phyloP scores from a whole-genome alignment of 2,329 filamentous ascomycete species.

The Colletotrichum simmondsii region DNA sequence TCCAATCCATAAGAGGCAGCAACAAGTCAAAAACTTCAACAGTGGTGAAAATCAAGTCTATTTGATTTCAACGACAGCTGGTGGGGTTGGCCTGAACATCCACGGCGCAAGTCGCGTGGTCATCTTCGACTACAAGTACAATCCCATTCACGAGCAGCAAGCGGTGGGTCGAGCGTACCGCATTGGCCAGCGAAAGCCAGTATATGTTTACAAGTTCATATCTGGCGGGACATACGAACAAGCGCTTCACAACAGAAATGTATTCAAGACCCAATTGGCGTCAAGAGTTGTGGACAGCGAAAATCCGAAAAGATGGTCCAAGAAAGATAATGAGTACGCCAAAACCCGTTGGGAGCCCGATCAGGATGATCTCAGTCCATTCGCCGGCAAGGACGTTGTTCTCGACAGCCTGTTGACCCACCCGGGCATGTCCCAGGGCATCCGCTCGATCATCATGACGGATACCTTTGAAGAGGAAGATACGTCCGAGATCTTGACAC shows the following conservation, averaged over 20 bases:
- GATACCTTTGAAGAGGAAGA: conserved; percentile 81
- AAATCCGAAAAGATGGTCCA: conserved; percentile 76
- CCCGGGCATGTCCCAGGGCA: conserved; percentile 47
- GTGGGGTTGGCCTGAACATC: conserved; percentile 86
- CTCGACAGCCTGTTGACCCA: conserved; percentile 61
- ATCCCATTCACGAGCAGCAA: conserved; percentile 85
- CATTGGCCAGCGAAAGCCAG: conserved; percentile 82
- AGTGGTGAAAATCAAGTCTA: conserved; percentile 67
- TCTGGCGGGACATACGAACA: conserved; percentile 84
- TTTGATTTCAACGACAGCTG: conserved; percentile 85
- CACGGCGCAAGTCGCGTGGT: conserved; percentile 86
- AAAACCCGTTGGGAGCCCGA: conserved; percentile 62
- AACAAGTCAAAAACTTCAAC: conserved; percentile 77
- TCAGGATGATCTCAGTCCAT: conserved; percentile 62
- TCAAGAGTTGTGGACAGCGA: conserved; percentile 86
- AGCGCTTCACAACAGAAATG: conserved; percentile 74
- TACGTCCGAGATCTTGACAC: conserved; percentile 65
- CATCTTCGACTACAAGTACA: conserved; percentile 86
- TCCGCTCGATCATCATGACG: conserved; percentile 71
- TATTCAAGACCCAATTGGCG: conserved; percentile 87
- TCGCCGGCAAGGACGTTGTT: conserved; percentile 71
- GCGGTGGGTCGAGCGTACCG: conserved; percentile 89
- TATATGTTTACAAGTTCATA: conserved; percentile 87
- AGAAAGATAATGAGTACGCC: conserved; percentile 44
- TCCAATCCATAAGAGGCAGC: conserved; percentile 66